Evolutionary conservation across 805 yeast genomes (phyloP), one percentile per base, ranked within the genome.

Genomic region (Spathaspora arborariae): DNA sequence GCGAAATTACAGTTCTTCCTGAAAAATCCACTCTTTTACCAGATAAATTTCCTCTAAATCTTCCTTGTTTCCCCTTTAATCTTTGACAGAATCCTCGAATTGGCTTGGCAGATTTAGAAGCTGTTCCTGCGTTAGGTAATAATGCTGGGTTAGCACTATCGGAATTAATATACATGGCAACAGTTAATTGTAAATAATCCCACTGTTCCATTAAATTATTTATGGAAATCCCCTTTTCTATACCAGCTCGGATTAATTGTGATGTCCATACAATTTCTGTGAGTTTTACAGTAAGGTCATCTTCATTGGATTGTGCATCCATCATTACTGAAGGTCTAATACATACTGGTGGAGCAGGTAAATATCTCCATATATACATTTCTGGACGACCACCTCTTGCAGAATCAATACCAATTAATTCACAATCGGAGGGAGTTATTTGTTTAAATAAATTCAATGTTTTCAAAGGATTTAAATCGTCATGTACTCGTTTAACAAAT

Each of bases 21-120:
- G 97, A 90, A 63, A 94, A 94, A 67, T 94, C 99, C 20, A 94
- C 99, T 74, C 99, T 87, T 68, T 94, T 94, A 67, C 99, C 99
- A 1, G 97, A 90, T 56, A 94, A 72, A 62, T 94, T 94, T 55
- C 99, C 99, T 75, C 99, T 81, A 72, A 94, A 95, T 63, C 99
- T 85, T 60, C 99, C 99, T 70, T 94, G 98, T 57, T 94, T 94
- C 65, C 99, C 99, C 70, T 94, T 94, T 53, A 94, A 76, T 62
- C 99, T 81, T 72, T 94, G 99, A 65, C 99, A 94, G 53, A 94
- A 82, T 4, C 97, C 99, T 60, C 98, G 76, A 50, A 94, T 94
- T 7, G 94, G 94, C 57, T 82, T 82, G 22, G 88, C 76, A 21
- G 66, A 54, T 56, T 86, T 86, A 8, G 71, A 54, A 11, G 62